Base-by-base conservation (phyloP, 306 rosid species). In the Gastrolobium villosum region DNA sequence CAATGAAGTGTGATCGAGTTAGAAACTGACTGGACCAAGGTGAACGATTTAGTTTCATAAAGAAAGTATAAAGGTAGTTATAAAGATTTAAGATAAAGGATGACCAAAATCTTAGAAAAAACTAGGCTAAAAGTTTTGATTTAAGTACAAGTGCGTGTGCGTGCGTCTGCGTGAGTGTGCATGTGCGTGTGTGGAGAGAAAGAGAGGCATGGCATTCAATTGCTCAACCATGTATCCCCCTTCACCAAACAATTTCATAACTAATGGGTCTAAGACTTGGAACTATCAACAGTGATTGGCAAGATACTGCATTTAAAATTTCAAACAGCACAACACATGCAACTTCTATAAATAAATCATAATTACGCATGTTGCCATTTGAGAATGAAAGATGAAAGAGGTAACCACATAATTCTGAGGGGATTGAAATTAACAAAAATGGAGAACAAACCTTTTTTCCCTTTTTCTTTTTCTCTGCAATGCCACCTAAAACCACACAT, bases 401-500 rank as follows among this genome's bases (percentile, higher is more conserved):
- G 63, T 65, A 35, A 54, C 46, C 46, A 8, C 34, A 53, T 61
- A 66, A 59, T 50, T 46, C 9, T 54, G 67, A 45, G 64, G 75
- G n/a, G 9, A 31, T 65, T 65, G 68, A 67, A 70, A 78, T 50
- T 57, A 35, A 66, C 81, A 83, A 30, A 37, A 81, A 76, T 53
- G 41, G 28, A 50, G 41, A 28, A 65, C 76, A 79, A 63, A 91
- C 96, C 95, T 91, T 89, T 62, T 82, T 82, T 50, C 81, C 83
- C 43, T 85, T 90, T 80, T 87, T 86, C 76, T 89, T 89, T 87
- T 68, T 81, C 83, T 90, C 88, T 63, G 62, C 77, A 78, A 80
- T 60, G 62, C 99, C 99, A 31, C 97, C 99, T 74, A 94, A 81
- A 59, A 87, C 78, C 46, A 76, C 72, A 49, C 86, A 90, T 56